Evolutionary conservation across 1,139 yeast species (phyloP).

Genomic region (Debaryomyces sp.): DNA sequence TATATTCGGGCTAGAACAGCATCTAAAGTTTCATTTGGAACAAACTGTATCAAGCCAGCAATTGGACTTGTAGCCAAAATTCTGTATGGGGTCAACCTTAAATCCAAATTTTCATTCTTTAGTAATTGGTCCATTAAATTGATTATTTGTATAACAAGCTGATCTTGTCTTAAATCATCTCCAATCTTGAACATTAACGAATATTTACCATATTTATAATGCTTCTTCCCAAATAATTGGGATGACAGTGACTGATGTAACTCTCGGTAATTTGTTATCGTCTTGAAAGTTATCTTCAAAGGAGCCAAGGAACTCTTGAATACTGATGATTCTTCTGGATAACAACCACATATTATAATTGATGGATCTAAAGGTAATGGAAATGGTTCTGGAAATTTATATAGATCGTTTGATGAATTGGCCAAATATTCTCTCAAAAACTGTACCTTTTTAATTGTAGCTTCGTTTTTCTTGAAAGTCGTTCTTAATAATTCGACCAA

Average conservation of each 20-base stretch:
- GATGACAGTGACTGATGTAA: conserved; percentile 20
- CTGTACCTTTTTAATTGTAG: conserved; percentile 46
- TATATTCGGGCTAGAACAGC: conserved; percentile 66
- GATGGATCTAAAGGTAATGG: conserved; percentile 76
- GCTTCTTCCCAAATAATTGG: conserved; percentile 39
- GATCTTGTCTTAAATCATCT: conserved; percentile 95
- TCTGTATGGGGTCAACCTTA: conserved; percentile 84
- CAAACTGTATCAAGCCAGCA: conserved; percentile 92
- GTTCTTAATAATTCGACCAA: conserved; percentile 44
- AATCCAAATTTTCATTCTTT: conserved; percentile 86
- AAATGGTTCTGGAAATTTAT: conserved; percentile 53
- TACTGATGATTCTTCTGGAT: conserved; percentile 80
- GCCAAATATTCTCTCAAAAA: conserved; percentile 45
- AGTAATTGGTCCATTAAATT: conserved; percentile 87
- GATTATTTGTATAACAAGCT: conserved; percentile 89
- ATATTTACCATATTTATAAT: conserved; percentile 55
- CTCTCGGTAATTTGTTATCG: conserved; percentile 34
- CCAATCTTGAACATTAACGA: conserved; percentile 94
- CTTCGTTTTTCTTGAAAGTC: conserved; percentile 46
- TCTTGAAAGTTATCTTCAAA: conserved; percentile 74
- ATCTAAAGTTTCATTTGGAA: conserved; percentile 91
- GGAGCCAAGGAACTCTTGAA: conserved; percentile 93
- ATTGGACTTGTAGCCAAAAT: conserved; percentile 88
- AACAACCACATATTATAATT: conserved; percentile 67
- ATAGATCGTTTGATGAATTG: conserved; percentile 42